These are phyloP conservation scores for Entrophospora sp. DNA, from an alignment of 192 early-diverging fungal species.

Conservation along the genomic window DNA sequence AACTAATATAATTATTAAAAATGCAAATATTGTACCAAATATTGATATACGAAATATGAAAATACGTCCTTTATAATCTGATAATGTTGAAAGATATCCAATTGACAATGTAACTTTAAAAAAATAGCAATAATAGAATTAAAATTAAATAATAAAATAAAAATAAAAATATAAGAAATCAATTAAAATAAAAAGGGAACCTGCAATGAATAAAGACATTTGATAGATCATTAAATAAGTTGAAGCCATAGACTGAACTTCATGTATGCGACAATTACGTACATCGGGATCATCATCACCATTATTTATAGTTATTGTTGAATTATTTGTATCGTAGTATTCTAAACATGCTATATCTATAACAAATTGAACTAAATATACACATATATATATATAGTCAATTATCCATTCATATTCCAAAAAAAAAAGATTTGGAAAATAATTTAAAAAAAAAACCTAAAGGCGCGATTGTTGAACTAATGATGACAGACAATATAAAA, in stretches of 20 bases:
- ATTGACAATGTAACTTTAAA: slow-evolving; percentile 8
- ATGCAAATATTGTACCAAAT: neutral
- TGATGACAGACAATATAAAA: neutral
- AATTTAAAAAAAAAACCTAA: neutral
- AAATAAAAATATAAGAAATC: neutral
- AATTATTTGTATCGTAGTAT: neutral
- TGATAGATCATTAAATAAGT: slow-evolving; percentile 4
- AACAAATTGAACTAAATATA: slow-evolving; percentile 2
- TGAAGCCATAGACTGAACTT: neutral
- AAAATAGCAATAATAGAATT: neutral
- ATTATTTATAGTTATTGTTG: neutral
- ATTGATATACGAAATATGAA: slow-evolving; percentile 6
- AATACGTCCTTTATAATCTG: slow-evolving; percentile 11
- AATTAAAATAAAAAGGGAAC: neutral
- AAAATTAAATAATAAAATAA: neutral
- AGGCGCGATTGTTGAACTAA: neutral
- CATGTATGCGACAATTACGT: neutral
- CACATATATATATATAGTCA: neutral
- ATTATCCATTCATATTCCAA: too few relatives aligned
- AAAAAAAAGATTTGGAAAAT: too few relatives aligned
- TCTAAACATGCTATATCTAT: neutral
- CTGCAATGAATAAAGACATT: neutral
- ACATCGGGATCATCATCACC: neutral
- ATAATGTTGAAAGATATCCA: slow-evolving; percentile 13
- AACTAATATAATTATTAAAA: neutral